Evolutionary conservation across 2,329 filamentous ascomycete species (phyloP), one percentile per base, ranked within the genome.

Genomic region (Conoideocrella luteorostrata): DNA sequence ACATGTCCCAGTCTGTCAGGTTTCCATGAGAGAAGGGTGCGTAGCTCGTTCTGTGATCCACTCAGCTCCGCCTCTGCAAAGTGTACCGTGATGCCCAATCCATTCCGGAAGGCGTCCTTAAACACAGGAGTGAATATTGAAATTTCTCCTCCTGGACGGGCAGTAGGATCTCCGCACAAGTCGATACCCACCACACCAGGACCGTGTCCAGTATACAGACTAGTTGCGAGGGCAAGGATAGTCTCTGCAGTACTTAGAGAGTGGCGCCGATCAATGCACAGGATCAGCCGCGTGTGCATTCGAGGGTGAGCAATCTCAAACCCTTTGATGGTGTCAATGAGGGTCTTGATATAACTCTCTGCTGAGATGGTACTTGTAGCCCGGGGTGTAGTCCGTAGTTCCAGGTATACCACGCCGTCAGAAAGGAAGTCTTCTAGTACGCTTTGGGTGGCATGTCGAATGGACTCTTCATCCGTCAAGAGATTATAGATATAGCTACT

Each of bases 371-470:
- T 58, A 3, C 73, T 68, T 26, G 83, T 77, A 2, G 74, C 71
- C 42, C 88, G 78, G 1, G 88, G 88, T 2, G 86, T 93, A 1
- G 87, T 91, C 34, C 88, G 80, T 20, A 93, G 75, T 60, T 94
- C 88, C 11, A 90, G 72, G 57, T 93, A 91, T 44, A 77, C 72
- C 13, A 91, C 82, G 28, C 85, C 84, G 56, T 93, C 87, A 21
- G 62, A 60, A 40, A 75, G 69, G 56, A 93, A 94, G 53, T 80
- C 75, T 17, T 66, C 48, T 6, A 88, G 70, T 35, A 90, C 85
- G 5, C 77, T 72, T 33, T 64, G 68, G 1, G 86, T 88, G 21
- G 84, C 78, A 53, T 77, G 72, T 32, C 65, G 67, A 38, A 88
- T 66, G 50, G 79, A 78, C 4, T 70, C 62, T 10, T 72, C 62